Percentiles rank a stretch among this genome's conserved stretches.
Conservation (phyloP, 192 early-diverging fungal genomes). For the Phlyctochytrium bullatum region DNA sequence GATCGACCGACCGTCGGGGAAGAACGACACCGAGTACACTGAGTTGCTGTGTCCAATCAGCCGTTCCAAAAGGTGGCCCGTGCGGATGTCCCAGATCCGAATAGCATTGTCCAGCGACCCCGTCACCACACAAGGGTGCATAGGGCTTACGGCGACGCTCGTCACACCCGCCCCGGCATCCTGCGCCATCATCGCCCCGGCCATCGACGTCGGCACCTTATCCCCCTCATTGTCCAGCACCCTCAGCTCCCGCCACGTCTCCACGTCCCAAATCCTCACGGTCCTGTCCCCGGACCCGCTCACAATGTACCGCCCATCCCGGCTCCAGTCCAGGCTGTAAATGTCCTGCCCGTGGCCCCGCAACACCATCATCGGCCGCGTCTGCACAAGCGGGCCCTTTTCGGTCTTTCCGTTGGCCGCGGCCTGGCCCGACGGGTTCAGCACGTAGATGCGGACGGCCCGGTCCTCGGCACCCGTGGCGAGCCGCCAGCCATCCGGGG, state of each 20-base stretch:
- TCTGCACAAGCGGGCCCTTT: conserved; percentile 4
- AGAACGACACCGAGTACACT: conserved; percentile 36
- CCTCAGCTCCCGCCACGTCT: not conserved
- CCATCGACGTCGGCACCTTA: not conserved
- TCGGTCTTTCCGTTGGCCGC: conserved; percentile 1
- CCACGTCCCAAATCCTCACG: conserved; percentile 77
- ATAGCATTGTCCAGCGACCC: conserved; percentile 92
- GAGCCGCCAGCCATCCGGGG: conserved; percentile 83
- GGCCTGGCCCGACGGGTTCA: not conserved
- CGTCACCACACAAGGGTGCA: conserved; percentile 75
- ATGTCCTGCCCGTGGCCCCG: conserved; percentile 95
- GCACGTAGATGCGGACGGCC: conserved; percentile 66
- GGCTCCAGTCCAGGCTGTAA: conserved; percentile 91
- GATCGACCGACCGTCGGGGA: conserved; percentile 71
- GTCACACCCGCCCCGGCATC: conserved; percentile 1
- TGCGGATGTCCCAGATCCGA: conserved; percentile 38
- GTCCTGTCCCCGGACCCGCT: conserved; percentile 75
- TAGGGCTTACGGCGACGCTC: conserved; percentile 39
- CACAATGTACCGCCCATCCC: conserved; percentile 85
- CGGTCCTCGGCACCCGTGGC: conserved; percentile 97
- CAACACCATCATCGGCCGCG: not conserved
- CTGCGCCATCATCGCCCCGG: not conserved
- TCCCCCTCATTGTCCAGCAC: conserved; percentile 43
- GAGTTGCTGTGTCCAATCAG: conserved; percentile 16
- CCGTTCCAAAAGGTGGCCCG: not conserved